Evolutionary conservation across 352 stramenopile genomes (phyloP).

Genomic region (Lagenidium giganteum): DNA sequence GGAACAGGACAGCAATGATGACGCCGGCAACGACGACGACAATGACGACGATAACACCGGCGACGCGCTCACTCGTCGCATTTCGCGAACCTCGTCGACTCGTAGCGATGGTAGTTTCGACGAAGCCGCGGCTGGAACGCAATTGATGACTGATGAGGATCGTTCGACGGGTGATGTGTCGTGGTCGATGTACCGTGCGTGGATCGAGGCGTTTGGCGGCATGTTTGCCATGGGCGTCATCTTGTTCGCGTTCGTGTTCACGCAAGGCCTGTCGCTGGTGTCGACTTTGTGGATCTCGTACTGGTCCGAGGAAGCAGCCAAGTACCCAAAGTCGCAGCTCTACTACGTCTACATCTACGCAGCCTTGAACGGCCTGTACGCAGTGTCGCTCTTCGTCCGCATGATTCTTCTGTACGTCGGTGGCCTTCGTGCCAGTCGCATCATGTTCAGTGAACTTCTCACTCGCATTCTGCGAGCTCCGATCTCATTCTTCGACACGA

Average conservation of each 20-base stretch:
- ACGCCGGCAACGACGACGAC: constrained; percentile 30
- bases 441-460: constrained; percentile 64
- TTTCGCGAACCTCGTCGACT: constrained; percentile 48
- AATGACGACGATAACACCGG: constrained; percentile 9
- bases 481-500: constrained; percentile 82
- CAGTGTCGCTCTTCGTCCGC: constrained; percentile 54
- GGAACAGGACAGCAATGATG: constrained; percentile 17
- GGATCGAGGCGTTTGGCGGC: constrained; percentile 65
- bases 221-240: constrained; percentile 38
- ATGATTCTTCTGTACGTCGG: constrained; percentile 55
- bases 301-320: constrained; percentile 80
- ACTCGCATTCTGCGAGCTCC: constrained; percentile 55
- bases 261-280: constrained; percentile 45
- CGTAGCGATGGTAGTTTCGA: constrained; percentile 46
- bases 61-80: constrained; percentile 24
- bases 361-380: constrained; percentile 54
- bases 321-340: constrained; percentile 53
- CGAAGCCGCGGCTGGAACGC: constrained; percentile 15
- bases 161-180: constrained; percentile 68
- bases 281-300: constrained; percentile 91
- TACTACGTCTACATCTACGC: constrained; percentile 85
- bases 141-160: constrained; percentile 70
- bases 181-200: constrained; percentile 56
- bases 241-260: constrained; percentile 42
- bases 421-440: constrained; percentile 47